Evolutionary conservation across 495 filamentous ascomycete species (phyloP).

Genomic region (Entonaema liquescens): DNA sequence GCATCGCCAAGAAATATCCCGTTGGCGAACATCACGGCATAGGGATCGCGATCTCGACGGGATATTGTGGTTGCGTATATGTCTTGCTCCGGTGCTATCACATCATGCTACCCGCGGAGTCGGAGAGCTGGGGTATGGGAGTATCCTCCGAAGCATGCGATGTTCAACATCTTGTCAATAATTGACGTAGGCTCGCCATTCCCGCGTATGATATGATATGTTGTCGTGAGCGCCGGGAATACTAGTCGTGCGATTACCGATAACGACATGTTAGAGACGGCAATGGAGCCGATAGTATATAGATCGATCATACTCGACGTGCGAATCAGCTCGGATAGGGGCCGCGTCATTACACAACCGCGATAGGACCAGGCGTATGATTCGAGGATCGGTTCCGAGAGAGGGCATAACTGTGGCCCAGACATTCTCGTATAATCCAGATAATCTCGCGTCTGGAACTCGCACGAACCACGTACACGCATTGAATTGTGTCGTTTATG

Average conservation of each 20-base stretch:
- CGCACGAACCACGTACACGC: conserved; percentile 46
- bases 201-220: conserved; percentile 25
- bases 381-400: conserved; percentile 63
- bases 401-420: conserved; percentile 67
- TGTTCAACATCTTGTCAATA: conserved; percentile 25
- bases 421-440: conserved; percentile 69
- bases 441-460: conserved; percentile 71
- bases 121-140: conserved; percentile 56
- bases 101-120: conserved; percentile 51
- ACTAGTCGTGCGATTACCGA: conserved; percentile 66
- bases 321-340: not conserved
- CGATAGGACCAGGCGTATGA: conserved; percentile 66
- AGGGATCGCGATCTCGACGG: conserved; percentile 56
- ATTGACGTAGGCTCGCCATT: not conserved
- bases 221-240: conserved; percentile 55
- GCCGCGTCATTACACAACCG: conserved; percentile 36
- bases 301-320: not conserved
- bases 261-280: conserved; percentile 66
- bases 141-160: conserved; percentile 52
- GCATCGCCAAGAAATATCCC: conserved; percentile 19
- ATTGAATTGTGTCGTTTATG: conserved; percentile 1
- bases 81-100: conserved; percentile 58
- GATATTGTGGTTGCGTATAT: conserved; percentile 62
- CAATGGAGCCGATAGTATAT: conserved; percentile 62
- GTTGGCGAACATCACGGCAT: conserved; percentile 29